phyloP scores from a whole-genome alignment of 352 stramenopile genomes.

The Aphanomyces stellatus region DNA sequence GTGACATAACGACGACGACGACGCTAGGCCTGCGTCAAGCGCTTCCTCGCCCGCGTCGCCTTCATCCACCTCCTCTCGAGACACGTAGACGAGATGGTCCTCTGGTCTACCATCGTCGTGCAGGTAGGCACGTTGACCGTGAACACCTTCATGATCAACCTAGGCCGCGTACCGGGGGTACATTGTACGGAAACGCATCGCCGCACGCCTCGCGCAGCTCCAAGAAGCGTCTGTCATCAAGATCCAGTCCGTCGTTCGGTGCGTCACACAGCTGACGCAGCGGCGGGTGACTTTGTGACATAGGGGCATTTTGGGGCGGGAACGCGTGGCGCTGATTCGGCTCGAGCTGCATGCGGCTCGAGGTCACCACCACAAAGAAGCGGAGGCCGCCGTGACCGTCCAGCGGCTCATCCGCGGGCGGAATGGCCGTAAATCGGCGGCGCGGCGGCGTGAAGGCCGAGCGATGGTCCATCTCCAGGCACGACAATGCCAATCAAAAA shows the following conservation, averaged over 20 bases:
- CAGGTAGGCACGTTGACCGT: slow-evolving; percentile 28
- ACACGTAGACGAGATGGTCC: slow-evolving; percentile 36
- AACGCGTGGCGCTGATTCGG: slow-evolving; percentile 6
- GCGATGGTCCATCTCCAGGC: slow-evolving; percentile 6
- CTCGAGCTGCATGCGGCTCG: neutral
- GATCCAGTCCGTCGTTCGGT: slow-evolving; percentile 15
- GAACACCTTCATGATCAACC: neutral
- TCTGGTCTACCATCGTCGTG: slow-evolving; percentile 34
- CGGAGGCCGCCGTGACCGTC: neutral
- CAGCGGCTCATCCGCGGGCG: neutral
- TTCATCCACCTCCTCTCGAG: slow-evolving; percentile 32
- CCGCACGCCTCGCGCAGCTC: neutral
- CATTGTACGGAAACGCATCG: slow-evolving; percentile 1
- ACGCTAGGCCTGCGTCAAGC: slow-evolving; percentile 33
- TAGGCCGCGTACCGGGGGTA: slow-evolving; percentile 16
- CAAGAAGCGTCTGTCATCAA: neutral
- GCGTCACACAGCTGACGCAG: no score
- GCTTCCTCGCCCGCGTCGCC: slow-evolving; percentile 40
- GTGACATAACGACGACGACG: no score
- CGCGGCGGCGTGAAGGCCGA: neutral
- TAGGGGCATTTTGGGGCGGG: slow-evolving; percentile 9
- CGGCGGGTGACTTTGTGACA: no score
- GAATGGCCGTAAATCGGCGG: neutral
- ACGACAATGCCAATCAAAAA: neutral
- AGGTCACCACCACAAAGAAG: neutral